Base-by-base conservation (phyloP, 148 eudicot species). In the Linanthus parryae region DNA sequence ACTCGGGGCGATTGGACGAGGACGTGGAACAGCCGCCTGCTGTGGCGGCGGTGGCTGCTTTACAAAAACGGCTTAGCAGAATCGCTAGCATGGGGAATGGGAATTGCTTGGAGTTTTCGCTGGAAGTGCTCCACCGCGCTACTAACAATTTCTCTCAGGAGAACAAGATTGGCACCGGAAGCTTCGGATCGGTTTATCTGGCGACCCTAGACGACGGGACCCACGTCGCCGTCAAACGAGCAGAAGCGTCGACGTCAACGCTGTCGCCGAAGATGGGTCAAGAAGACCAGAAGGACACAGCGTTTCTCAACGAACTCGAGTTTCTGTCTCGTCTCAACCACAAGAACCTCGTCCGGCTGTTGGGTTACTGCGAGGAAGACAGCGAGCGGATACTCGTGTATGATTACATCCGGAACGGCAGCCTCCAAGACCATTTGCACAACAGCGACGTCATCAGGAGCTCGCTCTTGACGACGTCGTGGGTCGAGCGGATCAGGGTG, bases 271-370 rank as follows among this genome's bases (percentile, higher is more conserved):
- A 31, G 46, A 16, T 39, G 56, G 67, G 70, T 15, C 83, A 74
- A 31, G 82, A 79, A 34, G 95, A 89, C 36, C 91, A 89, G 44
- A 78, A 55, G 55, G 92, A 83, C 55, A 28, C 17, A 0, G 97
- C 97, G 0, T 86, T 90, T 44, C 11, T 81, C 41, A 78, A 78
- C 2, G 97, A 91, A 66, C 77, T 91, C 0, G 94, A 74, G 56
- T 79, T 71, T 30, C 52, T 91, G 7, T 91, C 97, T 0, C 78
- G 85, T n/a, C 85, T 91, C 5, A 76, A 91, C 49, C 97, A 91
- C 70, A 86, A 73, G 50, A 81, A 86, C 64, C 78, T 91, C 0
- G 97, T 91, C 9, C 52, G 73, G 14, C 28, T 86, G 33, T 48
- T 80, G 0, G 97, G 97, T 0, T 91, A 72, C 27, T 86, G 73